Percentiles rank a stretch among this genome's conserved stretches.
These are phyloP conservation scores for Sclerotinia subarctica DNA, from an alignment of 2,329 filamentous ascomycete genomes.

Conservation along the genomic window DNA sequence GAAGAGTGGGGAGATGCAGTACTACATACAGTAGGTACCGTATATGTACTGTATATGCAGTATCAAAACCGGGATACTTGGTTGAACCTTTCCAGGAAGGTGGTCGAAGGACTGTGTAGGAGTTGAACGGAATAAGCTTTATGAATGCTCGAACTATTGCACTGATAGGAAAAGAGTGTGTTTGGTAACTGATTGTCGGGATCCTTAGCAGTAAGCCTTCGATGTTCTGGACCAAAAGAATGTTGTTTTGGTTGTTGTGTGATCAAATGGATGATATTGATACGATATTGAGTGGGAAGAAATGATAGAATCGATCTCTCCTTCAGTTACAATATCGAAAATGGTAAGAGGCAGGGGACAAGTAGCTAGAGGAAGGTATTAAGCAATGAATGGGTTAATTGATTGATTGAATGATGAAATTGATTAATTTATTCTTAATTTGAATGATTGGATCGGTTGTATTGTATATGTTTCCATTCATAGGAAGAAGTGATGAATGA, in stretches of 20 bases:
- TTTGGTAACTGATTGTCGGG: slow-evolving; percentile 3
- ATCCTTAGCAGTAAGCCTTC: not conserved
- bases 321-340: not conserved
- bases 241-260: not conserved
- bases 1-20: slow-evolving; percentile 5
- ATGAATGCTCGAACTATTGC: not conserved
- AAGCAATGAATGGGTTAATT: not conserved
- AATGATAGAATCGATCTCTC: slow-evolving; percentile 1
- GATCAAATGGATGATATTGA: slow-evolving; percentile 1
- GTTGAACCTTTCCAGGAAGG: slow-evolving; percentile 1
- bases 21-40: not conserved
- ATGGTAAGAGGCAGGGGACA: not conserved
- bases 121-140: not conserved
- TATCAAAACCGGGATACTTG: not conserved
- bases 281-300: not conserved
- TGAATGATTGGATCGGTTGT: slow-evolving; percentile 9
- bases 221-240: slow-evolving; percentile 8
- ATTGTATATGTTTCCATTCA: not conserved
- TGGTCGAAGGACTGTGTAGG: not conserved
- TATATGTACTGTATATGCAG: slow-evolving; percentile 12
- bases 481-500: not conserved
- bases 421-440: slow-evolving; percentile 5
- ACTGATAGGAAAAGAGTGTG: slow-evolving; percentile 10
- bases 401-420: no score
- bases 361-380: not conserved